Evolutionary conservation across 2,329 filamentous ascomycete genomes (phyloP).

Genomic region (Botrytis aclada): DNA sequence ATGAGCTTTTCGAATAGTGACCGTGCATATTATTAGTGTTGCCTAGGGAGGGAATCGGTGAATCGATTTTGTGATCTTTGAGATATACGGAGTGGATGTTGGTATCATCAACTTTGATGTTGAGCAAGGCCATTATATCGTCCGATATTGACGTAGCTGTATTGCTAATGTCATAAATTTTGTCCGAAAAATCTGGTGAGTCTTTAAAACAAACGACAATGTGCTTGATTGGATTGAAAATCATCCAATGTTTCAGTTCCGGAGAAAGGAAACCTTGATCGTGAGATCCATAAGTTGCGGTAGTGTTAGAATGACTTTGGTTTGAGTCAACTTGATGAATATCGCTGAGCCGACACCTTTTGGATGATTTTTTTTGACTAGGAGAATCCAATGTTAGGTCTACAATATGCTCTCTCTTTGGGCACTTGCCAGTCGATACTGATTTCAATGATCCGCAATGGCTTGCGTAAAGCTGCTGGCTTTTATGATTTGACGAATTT

Average conservation of each 20-base stretch:
- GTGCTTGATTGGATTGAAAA: not conserved
- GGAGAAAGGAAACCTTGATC: not conserved
- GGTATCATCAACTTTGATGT: not conserved
- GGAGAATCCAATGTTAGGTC: not conserved
- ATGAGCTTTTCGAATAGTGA: not conserved
- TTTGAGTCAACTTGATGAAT: not conserved
- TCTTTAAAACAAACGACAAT: not conserved
- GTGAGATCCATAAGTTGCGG: not conserved
- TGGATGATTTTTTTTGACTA: not conserved
- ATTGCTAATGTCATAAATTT: not conserved
- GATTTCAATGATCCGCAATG: not conserved
- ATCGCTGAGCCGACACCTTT: too few species aligned
- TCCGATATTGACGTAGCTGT: not conserved
- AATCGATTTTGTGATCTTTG: not conserved
- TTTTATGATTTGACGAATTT: not conserved
- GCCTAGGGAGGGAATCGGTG: not conserved
- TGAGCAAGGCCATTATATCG: not conserved
- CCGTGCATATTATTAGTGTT: not conserved
- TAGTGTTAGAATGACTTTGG: not conserved
- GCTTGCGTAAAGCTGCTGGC: not conserved
- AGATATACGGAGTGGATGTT: not conserved
- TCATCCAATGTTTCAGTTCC: not conserved
- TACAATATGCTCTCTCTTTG: not conserved
- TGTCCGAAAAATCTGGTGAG: not conserved
- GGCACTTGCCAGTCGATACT: not conserved